A percentile compares a stretch with the other conserved stretches of the same genome.
Evolutionary conservation across 805 yeast genomes (phyloP).

Genomic region (Wickerhamia fluorescens): DNA sequence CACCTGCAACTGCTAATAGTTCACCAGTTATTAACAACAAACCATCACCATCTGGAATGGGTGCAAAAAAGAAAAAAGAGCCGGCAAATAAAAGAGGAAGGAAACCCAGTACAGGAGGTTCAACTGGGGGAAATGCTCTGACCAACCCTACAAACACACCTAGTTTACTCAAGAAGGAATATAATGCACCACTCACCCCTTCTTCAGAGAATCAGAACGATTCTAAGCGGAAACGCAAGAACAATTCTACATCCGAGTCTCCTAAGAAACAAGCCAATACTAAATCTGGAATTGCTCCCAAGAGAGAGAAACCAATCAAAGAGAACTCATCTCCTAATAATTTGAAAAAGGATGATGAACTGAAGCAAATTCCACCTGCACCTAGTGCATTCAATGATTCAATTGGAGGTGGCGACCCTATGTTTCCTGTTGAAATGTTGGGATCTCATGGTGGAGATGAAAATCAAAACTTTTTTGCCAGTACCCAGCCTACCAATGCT

Average conservation of each 20-base stretch:
- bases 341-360: constrained; percentile 14
- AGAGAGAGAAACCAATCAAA: constrained; percentile 20
- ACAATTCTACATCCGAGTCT: constrained; percentile 20
- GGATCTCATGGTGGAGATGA: constrained; percentile 6
- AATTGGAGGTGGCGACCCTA: constrained; percentile 20
- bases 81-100: constrained; percentile 24
- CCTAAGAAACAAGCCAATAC: constrained; percentile 22
- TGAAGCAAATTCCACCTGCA: constrained; percentile 17
- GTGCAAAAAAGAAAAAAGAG: constrained; percentile 23
- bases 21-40: constrained; percentile 30
- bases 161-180: constrained; percentile 28
- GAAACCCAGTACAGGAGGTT: constrained; percentile 20
- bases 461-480: constrained; percentile 8
- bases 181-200: constrained; percentile 34
- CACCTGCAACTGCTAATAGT: constrained; percentile 20
- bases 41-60: constrained; percentile 23
- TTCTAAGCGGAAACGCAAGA: constrained; percentile 24
- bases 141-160: constrained; percentile 12
- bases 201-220: constrained; percentile 29
- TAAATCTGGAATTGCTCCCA: constrained; percentile 5
- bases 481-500: constrained; percentile 12
- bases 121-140: constrained; percentile 11
- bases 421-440: constrained; percentile 29
- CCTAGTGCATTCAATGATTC: constrained; percentile 13
- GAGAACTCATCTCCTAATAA: constrained; percentile 11